A percentile compares a stretch with the other conserved stretches of the same genome.
Conservation (phyloP, 768 basidiomycete genomes). For the Cystofilobasidium ferigula region DNA sequence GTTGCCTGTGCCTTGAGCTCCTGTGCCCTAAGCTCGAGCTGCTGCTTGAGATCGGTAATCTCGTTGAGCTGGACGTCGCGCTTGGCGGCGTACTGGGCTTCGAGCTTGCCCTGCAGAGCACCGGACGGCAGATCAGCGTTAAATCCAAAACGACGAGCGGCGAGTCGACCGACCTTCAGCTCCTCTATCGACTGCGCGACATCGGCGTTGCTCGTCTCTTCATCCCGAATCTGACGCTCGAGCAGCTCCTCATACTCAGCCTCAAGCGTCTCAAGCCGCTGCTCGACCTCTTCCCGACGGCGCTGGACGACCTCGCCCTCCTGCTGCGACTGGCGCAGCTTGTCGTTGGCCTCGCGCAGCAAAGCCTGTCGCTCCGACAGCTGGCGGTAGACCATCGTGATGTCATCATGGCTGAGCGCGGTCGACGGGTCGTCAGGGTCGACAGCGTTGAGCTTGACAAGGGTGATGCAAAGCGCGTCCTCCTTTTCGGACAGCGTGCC, state of each 20-base stretch:
- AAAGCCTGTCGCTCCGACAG: conserved; percentile 77
- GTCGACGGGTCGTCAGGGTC: conserved; percentile 50
- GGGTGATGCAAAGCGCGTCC: conserved; percentile 72
- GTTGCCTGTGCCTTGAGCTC: conserved; percentile 76
- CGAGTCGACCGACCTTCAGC: conserved; percentile 57
- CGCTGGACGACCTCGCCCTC: conserved; percentile 76
- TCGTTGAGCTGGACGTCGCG: conserved; percentile 81
- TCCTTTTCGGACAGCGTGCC: conserved; percentile 94
- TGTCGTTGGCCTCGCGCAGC: conserved; percentile 77
- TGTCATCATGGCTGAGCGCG: conserved; percentile 59
- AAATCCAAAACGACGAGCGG: not conserved
- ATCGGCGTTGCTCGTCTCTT: conserved; percentile 73
- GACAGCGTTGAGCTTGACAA: conserved; percentile 71
- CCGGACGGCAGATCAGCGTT: not conserved
- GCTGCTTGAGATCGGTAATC: conserved; percentile 73
- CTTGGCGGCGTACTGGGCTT: conserved; percentile 83
- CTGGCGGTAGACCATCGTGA: conserved; percentile 72
- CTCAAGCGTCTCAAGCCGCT: conserved; percentile 66
- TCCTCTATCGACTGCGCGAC: conserved; percentile 74
- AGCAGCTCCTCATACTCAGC: conserved; percentile 93
- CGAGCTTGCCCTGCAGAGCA: conserved; percentile 67
- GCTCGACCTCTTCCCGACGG: conserved; percentile 77
- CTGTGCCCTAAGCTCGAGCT: conserved; percentile 68
- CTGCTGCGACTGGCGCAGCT: conserved; percentile 77
- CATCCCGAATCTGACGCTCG: conserved; percentile 83